Conservation (phyloP, 108 stramenopile species). For the Aurantiochytrium sp. region DNA sequence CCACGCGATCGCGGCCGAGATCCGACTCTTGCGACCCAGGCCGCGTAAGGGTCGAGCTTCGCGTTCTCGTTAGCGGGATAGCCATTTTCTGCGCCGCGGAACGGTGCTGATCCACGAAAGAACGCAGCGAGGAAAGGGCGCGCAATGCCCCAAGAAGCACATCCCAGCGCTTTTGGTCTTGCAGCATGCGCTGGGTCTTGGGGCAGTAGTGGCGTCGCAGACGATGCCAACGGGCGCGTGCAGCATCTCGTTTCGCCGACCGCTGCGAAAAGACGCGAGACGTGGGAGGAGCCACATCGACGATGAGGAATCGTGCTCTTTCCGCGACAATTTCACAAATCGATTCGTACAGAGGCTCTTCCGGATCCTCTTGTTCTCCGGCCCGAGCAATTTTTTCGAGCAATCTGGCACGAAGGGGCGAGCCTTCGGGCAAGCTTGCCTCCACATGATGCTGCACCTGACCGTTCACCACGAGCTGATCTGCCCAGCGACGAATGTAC, state of each 20-base stretch:
- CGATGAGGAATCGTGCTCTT: background rate
- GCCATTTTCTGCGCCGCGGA: conserved; percentile 1
- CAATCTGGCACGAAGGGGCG: background rate
- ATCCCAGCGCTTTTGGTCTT: background rate
- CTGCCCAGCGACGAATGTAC: background rate
- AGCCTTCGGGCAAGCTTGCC: background rate
- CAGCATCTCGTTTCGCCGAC: background rate
- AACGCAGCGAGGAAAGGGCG: background rate
- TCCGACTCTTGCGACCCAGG: background rate
- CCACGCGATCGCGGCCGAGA: background rate
- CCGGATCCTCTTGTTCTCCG: background rate
- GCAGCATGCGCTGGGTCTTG: background rate
- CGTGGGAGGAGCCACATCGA: background rate
- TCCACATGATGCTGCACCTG: background rate
- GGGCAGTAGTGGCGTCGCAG: background rate
- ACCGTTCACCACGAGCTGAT: conserved; percentile 14
- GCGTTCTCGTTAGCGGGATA: background rate
- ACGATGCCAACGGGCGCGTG: background rate
- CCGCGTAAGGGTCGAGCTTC: background rate
- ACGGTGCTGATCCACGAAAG: background rate
- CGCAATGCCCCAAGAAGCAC: background rate
- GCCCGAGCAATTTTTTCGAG: background rate
- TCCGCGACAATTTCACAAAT: background rate
- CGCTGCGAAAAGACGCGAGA: background rate
- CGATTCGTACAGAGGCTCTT: background rate